phyloP scores from a whole-genome alignment of 768 basidiomycete species.

The Collybia sordida region DNA sequence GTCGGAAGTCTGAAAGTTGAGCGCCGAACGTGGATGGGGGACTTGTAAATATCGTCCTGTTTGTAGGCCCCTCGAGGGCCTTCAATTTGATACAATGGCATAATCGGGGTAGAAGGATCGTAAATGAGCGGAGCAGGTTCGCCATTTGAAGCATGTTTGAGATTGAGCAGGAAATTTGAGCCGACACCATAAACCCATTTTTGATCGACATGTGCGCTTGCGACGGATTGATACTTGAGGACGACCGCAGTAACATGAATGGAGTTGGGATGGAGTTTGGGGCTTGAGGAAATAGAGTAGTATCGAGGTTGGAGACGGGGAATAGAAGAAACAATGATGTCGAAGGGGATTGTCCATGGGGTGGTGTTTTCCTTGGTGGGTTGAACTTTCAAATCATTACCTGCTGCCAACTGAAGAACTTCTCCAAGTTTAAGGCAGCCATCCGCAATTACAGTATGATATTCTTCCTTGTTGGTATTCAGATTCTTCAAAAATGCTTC shows the following conservation, averaged over 20 bases:
- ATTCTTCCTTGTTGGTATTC: constrained; percentile 86
- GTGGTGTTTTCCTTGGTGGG: constrained; percentile 80
- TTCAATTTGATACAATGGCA: constrained; percentile 81
- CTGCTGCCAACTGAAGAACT: constrained; percentile 87
- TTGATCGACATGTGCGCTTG: constrained; percentile 46
- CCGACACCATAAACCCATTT: constrained; percentile 88
- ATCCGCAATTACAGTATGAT: constrained; percentile 70
- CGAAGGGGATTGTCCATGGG: constrained; percentile 91
- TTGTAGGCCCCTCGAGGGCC: constrained; percentile 89
- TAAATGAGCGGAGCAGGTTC: constrained; percentile 50
- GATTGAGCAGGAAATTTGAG: constrained; percentile 93
- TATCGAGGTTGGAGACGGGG: constrained; percentile 95
- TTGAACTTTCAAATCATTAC: constrained; percentile 59
- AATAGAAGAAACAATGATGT: constrained; percentile 91
- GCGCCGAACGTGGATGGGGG: constrained; percentile 91
- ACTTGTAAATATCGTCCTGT: constrained; percentile 69
- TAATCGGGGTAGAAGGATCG: constrained; percentile 36
- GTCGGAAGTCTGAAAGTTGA: constrained; percentile 98
- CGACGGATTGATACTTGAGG: constrained; percentile 81
- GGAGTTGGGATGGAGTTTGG: constrained; percentile 83
- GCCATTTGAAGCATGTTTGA: constrained; percentile 72
- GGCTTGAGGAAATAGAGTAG: constrained; percentile 98
- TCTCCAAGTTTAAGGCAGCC: constrained; percentile 93
- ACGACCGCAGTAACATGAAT: constrained; percentile 97
- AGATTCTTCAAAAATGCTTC: constrained; percentile 71